These are phyloP conservation scores for Achlya hypogyna DNA, from an alignment of 352 stramenopile species.

Conservation along the genomic window DNA sequence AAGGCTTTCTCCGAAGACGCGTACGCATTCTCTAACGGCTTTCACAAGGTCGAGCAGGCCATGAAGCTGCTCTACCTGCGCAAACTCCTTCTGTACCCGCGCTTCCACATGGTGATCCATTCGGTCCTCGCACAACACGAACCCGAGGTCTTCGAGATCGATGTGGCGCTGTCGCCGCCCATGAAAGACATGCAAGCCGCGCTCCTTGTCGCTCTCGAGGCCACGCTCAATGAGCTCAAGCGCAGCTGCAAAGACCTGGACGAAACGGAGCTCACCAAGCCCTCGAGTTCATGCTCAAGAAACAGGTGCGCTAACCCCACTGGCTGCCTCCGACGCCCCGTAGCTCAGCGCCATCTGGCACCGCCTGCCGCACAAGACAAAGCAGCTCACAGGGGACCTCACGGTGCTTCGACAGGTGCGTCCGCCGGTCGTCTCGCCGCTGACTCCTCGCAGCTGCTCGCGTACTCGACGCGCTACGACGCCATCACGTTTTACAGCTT, in stretches of 20 bases:
- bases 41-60: constrained; percentile 92
- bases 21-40: constrained; percentile 83
- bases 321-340: constrained; percentile 36
- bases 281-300: constrained; percentile 55
- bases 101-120: constrained; percentile 90
- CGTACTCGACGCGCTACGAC: constrained; percentile 93
- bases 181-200: constrained; percentile 94
- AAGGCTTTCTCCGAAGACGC: constrained; percentile 95
- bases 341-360: constrained; percentile 98
- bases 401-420: constrained; percentile 58
- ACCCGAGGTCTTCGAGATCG: constrained; percentile 91
- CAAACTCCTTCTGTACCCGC: constrained; percentile 90
- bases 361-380: constrained; percentile 86
- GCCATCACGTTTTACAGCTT: constrained; percentile 95
- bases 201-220: constrained; percentile 88
- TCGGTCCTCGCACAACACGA: constrained; percentile 76
- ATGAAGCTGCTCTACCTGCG: constrained; percentile 91
- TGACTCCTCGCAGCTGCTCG: too few relatives aligned
- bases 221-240: constrained; percentile 91
- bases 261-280: constrained; percentile 71
- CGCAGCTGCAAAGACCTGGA: constrained; percentile 75
- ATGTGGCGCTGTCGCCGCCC: constrained; percentile 81
- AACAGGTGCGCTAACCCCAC: constrained; percentile 14
- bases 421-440: background rate
- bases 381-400: constrained; percentile 86